Base-by-base conservation (phyloP, 1,139 yeast species). In the Yamadazyma mexicana region DNA sequence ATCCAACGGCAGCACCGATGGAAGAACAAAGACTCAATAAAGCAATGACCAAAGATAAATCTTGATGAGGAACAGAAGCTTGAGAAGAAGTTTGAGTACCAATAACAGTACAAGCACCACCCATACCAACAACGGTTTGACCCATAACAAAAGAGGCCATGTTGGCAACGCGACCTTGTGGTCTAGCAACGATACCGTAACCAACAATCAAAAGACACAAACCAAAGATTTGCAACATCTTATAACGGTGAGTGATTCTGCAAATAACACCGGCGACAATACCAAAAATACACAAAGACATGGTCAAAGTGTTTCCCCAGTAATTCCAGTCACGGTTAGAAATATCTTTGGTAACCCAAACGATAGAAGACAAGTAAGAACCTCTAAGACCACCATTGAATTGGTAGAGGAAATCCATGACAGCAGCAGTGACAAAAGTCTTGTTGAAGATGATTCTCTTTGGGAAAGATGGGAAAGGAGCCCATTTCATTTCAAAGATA, bases 1-100 rank as follows among this genome's bases (percentile, higher is more conserved):
- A 52, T 8, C 79, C 79, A 35, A 75, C 52, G 10, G 75, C 72
- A 34, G 61, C 51, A 31, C 79, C 79, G 43, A 75, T 62, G 33
- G 73, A 73, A 49, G 74, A 62, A 54, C 66, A 61, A 30, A 77
- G 56, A n/a, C 61, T 47, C 42, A 73, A 60, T 18, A 75, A 49
- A 2, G 78, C 64, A 38, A 75, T 73, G 25, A 68, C 62, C 28
- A 69, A 56, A 3, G 75, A 73, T 58, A 73, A 56, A 51, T 72
- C 73, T 43, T 68, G 74, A 52, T 75, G 80, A 15, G 67, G 64
- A 33, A 64, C 69, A 6, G 67, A 59, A 5, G 68, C 69, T 42
- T 62, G 65, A 3, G 62, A 56, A 9, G 68, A 58, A 14, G 60
- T 58, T 36, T 51, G 55, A 12, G 67, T 52, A 31, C 64, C 66